Evolutionary conservation across 1,284 basidiomycete species (phyloP).

Genomic region (Moniliophthora roreri): DNA sequence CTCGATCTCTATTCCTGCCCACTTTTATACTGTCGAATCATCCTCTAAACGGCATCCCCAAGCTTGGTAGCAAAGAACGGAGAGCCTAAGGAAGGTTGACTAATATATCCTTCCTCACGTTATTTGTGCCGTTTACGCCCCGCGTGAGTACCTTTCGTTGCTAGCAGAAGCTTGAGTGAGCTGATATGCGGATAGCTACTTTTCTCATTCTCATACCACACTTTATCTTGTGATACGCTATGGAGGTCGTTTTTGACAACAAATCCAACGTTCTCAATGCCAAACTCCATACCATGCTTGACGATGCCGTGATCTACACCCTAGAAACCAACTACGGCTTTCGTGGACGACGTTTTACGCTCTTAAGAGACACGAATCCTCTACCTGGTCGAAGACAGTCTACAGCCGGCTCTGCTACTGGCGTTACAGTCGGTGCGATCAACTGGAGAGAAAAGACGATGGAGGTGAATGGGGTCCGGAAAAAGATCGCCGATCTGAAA

Average conservation of each 20-base stretch:
- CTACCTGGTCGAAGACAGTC: slow-evolving; percentile 19
- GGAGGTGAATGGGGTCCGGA: slow-evolving; percentile 39
- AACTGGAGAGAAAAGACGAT: slow-evolving; percentile 46
- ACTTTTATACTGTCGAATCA: too few species aligned
- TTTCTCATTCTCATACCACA: too few species aligned
- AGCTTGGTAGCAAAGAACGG: too few species aligned
- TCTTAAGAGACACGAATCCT: slow-evolving; percentile 44
- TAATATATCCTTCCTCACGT: too few species aligned
- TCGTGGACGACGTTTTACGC: slow-evolving; percentile 39
- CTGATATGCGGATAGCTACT: too few species aligned
- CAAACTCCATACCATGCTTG: slow-evolving; percentile 36
- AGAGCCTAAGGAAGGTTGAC: too few species aligned
- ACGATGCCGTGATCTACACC: slow-evolving; percentile 41
- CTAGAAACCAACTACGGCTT: slow-evolving; percentile 38
- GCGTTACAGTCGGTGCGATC: slow-evolving; percentile 38
- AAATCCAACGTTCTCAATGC: slow-evolving; percentile 43
- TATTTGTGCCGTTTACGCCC: too few species aligned
- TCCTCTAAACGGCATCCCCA: too few species aligned
- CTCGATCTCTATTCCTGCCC: too few species aligned
- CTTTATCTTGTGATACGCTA: slow-evolving; percentile 14
- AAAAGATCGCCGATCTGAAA: slow-evolving; percentile 36
- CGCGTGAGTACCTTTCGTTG: too few species aligned
- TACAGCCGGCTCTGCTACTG: background rate
- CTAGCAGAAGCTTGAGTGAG: too few species aligned
- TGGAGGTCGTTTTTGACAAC: slow-evolving; percentile 51